Conservation (phyloP, 2,329 filamentous ascomycete species). For the Paracoccidioides lutzii region DNA sequence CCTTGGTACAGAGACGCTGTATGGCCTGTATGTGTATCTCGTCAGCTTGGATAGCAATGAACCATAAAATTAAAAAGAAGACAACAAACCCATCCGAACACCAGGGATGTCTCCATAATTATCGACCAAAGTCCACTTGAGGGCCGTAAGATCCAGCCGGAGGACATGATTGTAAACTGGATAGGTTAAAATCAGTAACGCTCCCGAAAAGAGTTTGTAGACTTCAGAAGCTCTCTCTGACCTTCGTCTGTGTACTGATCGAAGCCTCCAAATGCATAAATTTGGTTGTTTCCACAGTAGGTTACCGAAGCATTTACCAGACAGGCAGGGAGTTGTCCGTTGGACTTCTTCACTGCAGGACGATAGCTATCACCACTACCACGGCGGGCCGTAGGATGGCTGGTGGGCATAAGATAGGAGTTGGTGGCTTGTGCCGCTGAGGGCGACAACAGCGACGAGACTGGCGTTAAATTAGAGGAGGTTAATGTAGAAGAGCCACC, state of each 20-base stretch:
- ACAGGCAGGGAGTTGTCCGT: slow-evolving; percentile 76
- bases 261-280: slow-evolving; percentile 96
- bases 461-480: neutral
- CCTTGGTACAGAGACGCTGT: slow-evolving; percentile 89
- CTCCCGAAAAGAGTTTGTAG: neutral
- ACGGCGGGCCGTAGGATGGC: slow-evolving; percentile 54
- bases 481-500: slow-evolving; percentile 1
- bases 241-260: slow-evolving; percentile 97
- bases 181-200: neutral
- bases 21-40: slow-evolving; percentile 49
- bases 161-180: slow-evolving; percentile 92
- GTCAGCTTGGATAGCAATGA: neutral
- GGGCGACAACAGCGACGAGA: slow-evolving; percentile 9
- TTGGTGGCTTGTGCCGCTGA: slow-evolving; percentile 42
- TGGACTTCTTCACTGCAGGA: slow-evolving; percentile 66
- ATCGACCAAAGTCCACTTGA: slow-evolving; percentile 91
- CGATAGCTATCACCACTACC: slow-evolving; percentile 61
- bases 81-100: slow-evolving; percentile 72
- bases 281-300: slow-evolving; percentile 95
- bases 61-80: neutral
- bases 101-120: slow-evolving; percentile 98
- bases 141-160: slow-evolving; percentile 68
- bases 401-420: slow-evolving; percentile 85
- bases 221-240: slow-evolving; percentile 15
- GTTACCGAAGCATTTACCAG: slow-evolving; percentile 97